These are phyloP conservation scores for Neurospora hispaniola DNA, from an alignment of 495 filamentous ascomycete species.

Conservation along the genomic window DNA sequence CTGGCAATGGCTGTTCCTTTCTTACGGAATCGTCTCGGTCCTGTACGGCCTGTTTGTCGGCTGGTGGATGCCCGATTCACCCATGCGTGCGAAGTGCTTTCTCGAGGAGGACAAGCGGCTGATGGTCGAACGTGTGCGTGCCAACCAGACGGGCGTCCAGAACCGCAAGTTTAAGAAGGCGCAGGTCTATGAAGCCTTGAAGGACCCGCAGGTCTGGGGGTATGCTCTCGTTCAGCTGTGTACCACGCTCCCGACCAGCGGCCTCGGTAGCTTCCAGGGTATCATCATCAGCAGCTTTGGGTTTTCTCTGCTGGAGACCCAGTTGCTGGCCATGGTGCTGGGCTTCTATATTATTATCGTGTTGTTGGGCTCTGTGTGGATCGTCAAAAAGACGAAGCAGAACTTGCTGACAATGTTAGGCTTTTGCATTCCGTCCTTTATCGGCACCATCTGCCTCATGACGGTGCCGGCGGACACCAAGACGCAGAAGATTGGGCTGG, in stretches of 20 bases:
- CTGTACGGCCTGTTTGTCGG: slow-evolving; percentile 46
- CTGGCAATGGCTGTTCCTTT: slow-evolving; percentile 46
- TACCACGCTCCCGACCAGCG: slow-evolving; percentile 58
- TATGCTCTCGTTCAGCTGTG: slow-evolving; percentile 48
- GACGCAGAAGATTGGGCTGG: slow-evolving; percentile 36
- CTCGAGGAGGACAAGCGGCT: slow-evolving; percentile 44
- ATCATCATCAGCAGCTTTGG: slow-evolving; percentile 45
- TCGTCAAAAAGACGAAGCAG: slow-evolving; percentile 53
- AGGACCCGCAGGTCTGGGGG: slow-evolving; percentile 39
- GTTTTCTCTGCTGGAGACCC: slow-evolving; percentile 42
- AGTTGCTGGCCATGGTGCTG: slow-evolving; percentile 57
- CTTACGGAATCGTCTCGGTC: slow-evolving; percentile 43
- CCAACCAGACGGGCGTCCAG: slow-evolving; percentile 57
- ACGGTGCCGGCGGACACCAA: slow-evolving; percentile 35
- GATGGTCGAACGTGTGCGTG: slow-evolving; percentile 47
- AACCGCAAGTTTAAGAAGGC: slow-evolving; percentile 43
- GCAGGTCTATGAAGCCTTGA: slow-evolving; percentile 36
- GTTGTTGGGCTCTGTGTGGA: slow-evolving; percentile 48
- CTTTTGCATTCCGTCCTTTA: slow-evolving; percentile 51
- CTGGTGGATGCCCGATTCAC: slow-evolving; percentile 53
- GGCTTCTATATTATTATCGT: slow-evolving; percentile 62
- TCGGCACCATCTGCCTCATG: slow-evolving; percentile 48
- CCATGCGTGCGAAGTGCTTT: slow-evolving; percentile 50
- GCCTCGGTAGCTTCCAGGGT: slow-evolving; percentile 55
- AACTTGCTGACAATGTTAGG: slow-evolving; percentile 54